Conservation (phyloP, 192 early-diverging fungal species). For the Spizellomyces punctatus region DNA sequence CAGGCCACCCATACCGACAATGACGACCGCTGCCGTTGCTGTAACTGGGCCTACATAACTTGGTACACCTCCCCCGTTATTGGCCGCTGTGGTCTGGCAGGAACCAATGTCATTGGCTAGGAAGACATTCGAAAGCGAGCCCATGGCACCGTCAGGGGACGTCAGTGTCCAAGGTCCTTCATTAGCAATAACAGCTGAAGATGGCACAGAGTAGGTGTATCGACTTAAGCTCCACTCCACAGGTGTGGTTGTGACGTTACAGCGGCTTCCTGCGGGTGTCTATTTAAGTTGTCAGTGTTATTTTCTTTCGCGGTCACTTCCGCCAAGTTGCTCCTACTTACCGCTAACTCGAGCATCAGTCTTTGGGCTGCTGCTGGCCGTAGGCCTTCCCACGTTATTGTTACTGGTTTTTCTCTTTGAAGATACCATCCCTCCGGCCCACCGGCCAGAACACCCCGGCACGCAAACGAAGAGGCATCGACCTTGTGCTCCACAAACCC, state of each 20-base stretch:
- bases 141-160: too few relatives aligned
- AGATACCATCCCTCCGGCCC: not conserved
- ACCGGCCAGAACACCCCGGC: not conserved
- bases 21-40: not conserved
- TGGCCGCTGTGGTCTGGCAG: too few relatives aligned
- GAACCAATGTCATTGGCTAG: too few relatives aligned
- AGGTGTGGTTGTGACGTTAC: not conserved
- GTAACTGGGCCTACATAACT: not conserved
- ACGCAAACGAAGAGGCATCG: conserved; percentile 1
- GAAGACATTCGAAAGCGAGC: too few relatives aligned
- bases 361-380: not conserved
- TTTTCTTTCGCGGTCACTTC: not conserved
- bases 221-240: not conserved
- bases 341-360: not conserved
- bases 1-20: not conserved
- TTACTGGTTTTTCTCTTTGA: not conserved
- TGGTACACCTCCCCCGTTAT: not conserved
- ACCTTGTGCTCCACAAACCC: not conserved
- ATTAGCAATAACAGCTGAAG: not conserved
- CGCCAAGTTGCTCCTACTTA: not conserved
- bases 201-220: not conserved
- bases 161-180: too few relatives aligned
- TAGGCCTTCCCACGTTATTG: not conserved
- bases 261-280: not conserved
- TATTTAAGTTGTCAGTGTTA: not conserved